These are phyloP conservation scores for Colletotrichum orbiculare DNA, from an alignment of 2,329 filamentous ascomycete genomes.

Conservation along the genomic window DNA sequence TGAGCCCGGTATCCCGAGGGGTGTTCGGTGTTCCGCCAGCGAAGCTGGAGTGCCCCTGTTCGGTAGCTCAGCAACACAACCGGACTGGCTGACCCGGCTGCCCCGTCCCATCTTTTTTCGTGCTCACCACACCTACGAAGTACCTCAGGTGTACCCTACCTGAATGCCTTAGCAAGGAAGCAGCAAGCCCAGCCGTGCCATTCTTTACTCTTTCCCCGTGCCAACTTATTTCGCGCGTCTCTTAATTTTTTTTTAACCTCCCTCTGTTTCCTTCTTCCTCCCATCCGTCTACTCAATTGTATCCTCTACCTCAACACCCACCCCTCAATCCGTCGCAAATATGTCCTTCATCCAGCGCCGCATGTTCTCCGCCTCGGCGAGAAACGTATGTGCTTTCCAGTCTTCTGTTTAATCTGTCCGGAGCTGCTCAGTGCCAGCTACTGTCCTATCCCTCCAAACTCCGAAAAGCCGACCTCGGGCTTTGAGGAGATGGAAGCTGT, in stretches of 20 bases:
- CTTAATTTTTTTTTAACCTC: constrained; percentile 41
- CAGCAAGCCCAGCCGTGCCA: constrained; percentile 8
- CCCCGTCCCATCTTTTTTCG: constrained; percentile 30
- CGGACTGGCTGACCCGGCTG: constrained; percentile 27
- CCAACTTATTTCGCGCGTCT: constrained; percentile 38
- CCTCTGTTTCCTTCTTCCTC: constrained; percentile 39
- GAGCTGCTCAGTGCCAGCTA: constrained; percentile 15
- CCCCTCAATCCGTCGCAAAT: constrained; percentile 43
- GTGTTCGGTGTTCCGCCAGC: background rate
- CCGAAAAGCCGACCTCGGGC: constrained; percentile 34
- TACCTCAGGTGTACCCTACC: no score
- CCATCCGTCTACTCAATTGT: constrained; percentile 32
- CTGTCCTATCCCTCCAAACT: constrained; percentile 22
- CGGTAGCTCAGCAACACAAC: constrained; percentile 5
- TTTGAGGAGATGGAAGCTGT: constrained; percentile 7
- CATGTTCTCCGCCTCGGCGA: constrained; percentile 83
- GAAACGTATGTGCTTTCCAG: constrained; percentile 69
- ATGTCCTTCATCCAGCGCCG: constrained; percentile 88
- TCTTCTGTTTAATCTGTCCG: constrained; percentile 18
- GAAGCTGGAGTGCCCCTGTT: no score
- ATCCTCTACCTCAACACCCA: constrained; percentile 30
- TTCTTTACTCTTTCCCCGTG: constrained; percentile 12
- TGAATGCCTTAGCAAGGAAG: background rate
- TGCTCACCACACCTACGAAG: constrained; percentile 6
- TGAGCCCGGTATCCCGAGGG: no score